Evolutionary conservation across 305 asterid species (phyloP), one percentile per base, ranked within the genome.

Genomic region (Fraxinus floribunda): DNA sequence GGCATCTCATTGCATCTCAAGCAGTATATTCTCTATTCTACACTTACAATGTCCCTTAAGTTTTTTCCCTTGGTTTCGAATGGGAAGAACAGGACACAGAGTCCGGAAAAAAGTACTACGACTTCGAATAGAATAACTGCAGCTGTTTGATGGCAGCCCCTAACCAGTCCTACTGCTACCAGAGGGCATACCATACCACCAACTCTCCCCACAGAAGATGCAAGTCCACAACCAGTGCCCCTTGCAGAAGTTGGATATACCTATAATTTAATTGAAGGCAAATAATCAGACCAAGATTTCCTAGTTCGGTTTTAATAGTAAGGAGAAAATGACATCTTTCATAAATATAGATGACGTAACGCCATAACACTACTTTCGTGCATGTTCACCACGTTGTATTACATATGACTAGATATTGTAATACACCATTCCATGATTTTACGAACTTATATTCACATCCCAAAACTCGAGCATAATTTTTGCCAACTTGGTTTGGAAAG

Each of bases 151-250:
- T 89, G 93, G 90, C 94, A 92, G 16, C 88, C 87, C 66, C 87
- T 84, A n/a, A 89, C 93, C 84, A 92, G 78, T 41, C 86, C 92
- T n/a, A 92, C 94, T 1, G 93, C 94, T 36, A 92, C 93, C 71
- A 90, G 86, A 39, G 96, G 94, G 75, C 93, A 88, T 41, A 91
- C 78, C 94, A 91, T 88, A 7, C 96, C 96, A 22, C 92, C 94
- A 18, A 91, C 78, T 90, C 92, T 86, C 41, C 94, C 97, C 55
- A 91, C 81, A 1, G 91, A 76, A 32, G 82, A 87, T 44, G 92
- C 85, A 20, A 91, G 80, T 82, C 97, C 94, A 22, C 82, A 83
- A 5, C 92, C 94, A 3, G 86, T 87, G 39, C 91, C 81, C 81
- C 94, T 90, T 38, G 87, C 80, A 64, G 83, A 85, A 30, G 97